A percentile compares a stretch with the other conserved stretches of the same genome.
phyloP scores from a whole-genome alignment of 345 rosid species.

The Salix exigua region DNA sequence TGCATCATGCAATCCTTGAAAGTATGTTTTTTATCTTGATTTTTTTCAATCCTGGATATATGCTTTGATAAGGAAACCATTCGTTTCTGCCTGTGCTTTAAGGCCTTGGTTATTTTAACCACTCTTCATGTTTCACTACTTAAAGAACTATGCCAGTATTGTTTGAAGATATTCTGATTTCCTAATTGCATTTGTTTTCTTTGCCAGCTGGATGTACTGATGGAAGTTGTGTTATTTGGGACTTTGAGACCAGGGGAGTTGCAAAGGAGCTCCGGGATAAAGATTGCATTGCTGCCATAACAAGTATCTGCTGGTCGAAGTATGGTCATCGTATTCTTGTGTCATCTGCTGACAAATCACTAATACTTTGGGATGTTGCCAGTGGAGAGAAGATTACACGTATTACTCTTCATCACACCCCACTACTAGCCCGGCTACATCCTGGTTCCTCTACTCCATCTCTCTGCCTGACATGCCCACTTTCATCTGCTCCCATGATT shows the following conservation, averaged over 20 bases:
- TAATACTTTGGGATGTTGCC: slow-evolving; percentile 85
- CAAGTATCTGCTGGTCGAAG: slow-evolving; percentile 94
- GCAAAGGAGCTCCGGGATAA: slow-evolving; percentile 85
- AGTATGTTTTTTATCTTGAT: not conserved
- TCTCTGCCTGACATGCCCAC: slow-evolving; percentile 80
- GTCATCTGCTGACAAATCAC: slow-evolving; percentile 92
- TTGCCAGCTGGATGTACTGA: slow-evolving; percentile 89
- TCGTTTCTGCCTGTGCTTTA: not conserved
- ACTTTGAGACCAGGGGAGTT: slow-evolving; percentile 91
- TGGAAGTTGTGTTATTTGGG: slow-evolving; percentile 92
- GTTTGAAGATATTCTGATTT: not conserved
- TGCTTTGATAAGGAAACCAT: not conserved
- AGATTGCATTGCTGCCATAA: slow-evolving; percentile 71
- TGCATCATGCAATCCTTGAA: not conserved
- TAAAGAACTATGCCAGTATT: not conserved
- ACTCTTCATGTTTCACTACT: not conserved
- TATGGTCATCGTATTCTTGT: slow-evolving; percentile 86
- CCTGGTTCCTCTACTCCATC: slow-evolving; percentile 82
- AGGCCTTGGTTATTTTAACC: not conserved
- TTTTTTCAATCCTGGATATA: not conserved
- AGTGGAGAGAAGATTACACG: slow-evolving; percentile 66
- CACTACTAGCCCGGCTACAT: slow-evolving; percentile 77
- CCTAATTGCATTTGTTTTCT: not conserved
- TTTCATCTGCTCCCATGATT: slow-evolving; percentile 91
- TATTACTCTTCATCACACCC: slow-evolving; percentile 65